Percentiles rank a stretch among this genome's conserved stretches.
Conservation (phyloP, 2,329 filamentous ascomycete genomes). For the Fusarium illudens region DNA sequence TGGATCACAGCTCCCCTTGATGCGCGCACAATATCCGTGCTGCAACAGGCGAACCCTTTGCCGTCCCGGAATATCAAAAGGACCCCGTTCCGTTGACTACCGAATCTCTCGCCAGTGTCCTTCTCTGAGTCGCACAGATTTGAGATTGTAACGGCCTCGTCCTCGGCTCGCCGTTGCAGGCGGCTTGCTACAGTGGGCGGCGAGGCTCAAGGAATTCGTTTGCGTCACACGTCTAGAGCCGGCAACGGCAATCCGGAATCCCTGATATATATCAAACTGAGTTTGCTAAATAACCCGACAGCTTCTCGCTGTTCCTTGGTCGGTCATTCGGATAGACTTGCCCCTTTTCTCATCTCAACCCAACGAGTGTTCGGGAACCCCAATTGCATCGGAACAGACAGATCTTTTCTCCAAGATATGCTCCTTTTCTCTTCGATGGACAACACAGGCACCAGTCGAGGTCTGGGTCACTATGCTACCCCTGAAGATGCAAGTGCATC, state of each 20-base stretch:
- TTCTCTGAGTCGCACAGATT: slow-evolving; percentile 22
- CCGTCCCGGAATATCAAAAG: background rate
- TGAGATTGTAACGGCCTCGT: slow-evolving; percentile 17
- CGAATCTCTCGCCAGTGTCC: slow-evolving; percentile 34
- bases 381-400: background rate
- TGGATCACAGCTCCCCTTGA: background rate
- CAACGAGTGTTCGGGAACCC: background rate
- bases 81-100: background rate
- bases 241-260: slow-evolving; percentile 19
- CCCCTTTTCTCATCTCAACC: background rate
- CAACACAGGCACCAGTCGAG: background rate
- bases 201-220: slow-evolving; percentile 23
- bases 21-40: background rate
- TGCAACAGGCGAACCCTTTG: background rate
- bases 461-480: background rate
- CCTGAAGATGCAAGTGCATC: background rate
- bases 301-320: background rate
- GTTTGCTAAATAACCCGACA: slow-evolving; percentile 10
- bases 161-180: slow-evolving; percentile 20
- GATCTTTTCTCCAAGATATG: background rate
- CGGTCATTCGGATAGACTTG: background rate
- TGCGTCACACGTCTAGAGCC: slow-evolving; percentile 28
- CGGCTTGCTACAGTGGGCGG: slow-evolving; percentile 12
- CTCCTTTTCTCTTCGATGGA: background rate
- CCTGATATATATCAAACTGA: slow-evolving; percentile 9